Evolutionary conservation across 805 yeast genomes (phyloP).

Genomic region (Yarrowia yakushimensis): DNA sequence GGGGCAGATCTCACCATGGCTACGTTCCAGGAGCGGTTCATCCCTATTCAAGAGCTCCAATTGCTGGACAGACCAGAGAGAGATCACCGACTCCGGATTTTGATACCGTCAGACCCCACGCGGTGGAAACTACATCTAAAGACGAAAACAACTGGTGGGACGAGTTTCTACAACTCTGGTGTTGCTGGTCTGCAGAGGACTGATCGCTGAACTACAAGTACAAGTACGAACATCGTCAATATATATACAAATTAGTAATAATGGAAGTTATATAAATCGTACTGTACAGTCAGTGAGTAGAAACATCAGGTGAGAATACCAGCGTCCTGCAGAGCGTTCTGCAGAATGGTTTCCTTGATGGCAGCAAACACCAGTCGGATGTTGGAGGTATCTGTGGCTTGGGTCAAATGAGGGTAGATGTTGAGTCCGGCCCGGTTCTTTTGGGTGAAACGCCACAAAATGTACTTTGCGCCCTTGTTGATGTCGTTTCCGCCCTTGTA

Average conservation of each 20-base stretch:
- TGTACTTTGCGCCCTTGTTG: conserved; percentile 86
- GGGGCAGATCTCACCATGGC: conserved; percentile 14
- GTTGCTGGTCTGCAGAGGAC: neutral
- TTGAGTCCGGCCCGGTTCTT: conserved; percentile 77
- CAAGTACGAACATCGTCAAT: neutral
- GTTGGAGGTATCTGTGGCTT: conserved; percentile 90
- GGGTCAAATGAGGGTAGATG: conserved; percentile 84
- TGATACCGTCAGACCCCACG: neutral
- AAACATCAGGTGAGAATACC: conserved; percentile 52
- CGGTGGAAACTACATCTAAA: neutral
- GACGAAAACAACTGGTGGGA: neutral
- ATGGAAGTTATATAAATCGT: conserved; percentile 15
- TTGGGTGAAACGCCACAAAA: conserved; percentile 84
- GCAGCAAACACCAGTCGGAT: conserved; percentile 83
- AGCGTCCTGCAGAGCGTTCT: conserved; percentile 69
- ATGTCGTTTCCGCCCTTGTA: conserved; percentile 88
- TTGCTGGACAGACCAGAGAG: neutral
- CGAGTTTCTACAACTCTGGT: neutral
- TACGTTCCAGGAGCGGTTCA: conserved; percentile 1
- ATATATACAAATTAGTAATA: conserved; percentile 18
- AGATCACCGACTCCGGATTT: neutral
- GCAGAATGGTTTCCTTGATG: conserved; percentile 73
- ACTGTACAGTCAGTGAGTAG: conserved; percentile 8
- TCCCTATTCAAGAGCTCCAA: conserved; percentile 1
- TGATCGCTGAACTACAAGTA: too few species aligned